Evolutionary conservation across 805 yeast species (phyloP), one percentile per base, ranked within the genome.

Genomic region (Sugiyamaella boreocaroliniensis): DNA sequence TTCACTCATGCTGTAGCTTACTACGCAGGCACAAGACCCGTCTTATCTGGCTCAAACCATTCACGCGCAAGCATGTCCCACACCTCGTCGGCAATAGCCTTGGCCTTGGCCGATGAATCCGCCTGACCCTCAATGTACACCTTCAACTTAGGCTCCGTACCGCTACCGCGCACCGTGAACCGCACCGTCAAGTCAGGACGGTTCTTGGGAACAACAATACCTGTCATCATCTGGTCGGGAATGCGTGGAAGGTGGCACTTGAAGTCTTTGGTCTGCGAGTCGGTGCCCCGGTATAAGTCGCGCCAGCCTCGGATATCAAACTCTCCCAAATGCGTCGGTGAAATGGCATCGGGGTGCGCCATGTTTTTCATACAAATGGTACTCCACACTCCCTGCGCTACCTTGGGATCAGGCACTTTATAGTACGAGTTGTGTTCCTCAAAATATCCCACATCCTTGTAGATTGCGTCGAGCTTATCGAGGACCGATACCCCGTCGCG

Each of bases 81-180:
- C 8, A 88, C 85, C 18, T 71, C 67, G 15, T 68, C 68, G 0
- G 96, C 92, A 8, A 83, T 62, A 0, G 43, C 54, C 0, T 60
- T 55, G 0, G 96, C 86, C 2, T 67, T 64, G 0, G 54, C 62
- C 44, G 77, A 86, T 8, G 71, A 66, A 0, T 56, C 48, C 0
- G 88, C 76, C 43, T 68, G 68, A 0, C 95, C 93, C 64, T 92
- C 99, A 34, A 92, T 83, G 69, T 92, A 92, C 0, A 92, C 86
- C 67, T 92, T 92, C 57, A 92, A 73, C 66, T 92, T 92, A 2
- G 97, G 97, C 67, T 92, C 99, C 0, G 99, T 92, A 10, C 99
- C 99, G 2, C 96, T 88, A 0, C 97, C 97, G 50, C 99, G 76
- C 48, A 87, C 82, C 0, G 98, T 90, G 64, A 90, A 83, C 37